Evolutionary conservation across 352 stramenopile genomes (phyloP).

Genomic region (Globisporangium spinosum): DNA sequence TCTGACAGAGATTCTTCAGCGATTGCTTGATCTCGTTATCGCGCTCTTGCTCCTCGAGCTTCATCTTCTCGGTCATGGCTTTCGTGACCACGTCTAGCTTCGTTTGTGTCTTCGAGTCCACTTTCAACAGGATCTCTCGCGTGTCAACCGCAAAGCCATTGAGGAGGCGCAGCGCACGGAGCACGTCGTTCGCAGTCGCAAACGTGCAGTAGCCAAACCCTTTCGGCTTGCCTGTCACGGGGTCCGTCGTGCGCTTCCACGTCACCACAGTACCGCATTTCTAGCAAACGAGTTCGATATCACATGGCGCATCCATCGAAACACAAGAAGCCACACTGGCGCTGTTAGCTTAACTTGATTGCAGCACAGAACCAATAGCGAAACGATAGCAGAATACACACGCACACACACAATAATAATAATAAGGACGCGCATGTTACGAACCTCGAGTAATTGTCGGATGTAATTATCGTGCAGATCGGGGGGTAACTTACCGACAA

Average conservation of each 20-base stretch:
- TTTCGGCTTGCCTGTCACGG: slow-evolving; percentile 38
- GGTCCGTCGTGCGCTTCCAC: slow-evolving; percentile 47
- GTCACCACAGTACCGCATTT: slow-evolving; percentile 38
- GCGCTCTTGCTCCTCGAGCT: slow-evolving; percentile 21
- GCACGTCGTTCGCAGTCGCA: slow-evolving; percentile 25
- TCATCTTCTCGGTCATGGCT: slow-evolving; percentile 24
- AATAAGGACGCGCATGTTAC: neutral
- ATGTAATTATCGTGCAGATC: slow-evolving; percentile 55
- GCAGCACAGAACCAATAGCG: neutral
- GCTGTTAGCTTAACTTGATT: neutral
- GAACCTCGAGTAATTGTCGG: slow-evolving; percentile 44
- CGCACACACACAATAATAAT: neutral
- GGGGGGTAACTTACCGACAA: slow-evolving; percentile 49
- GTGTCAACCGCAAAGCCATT: slow-evolving; percentile 41
- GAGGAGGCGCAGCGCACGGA: slow-evolving; percentile 43
- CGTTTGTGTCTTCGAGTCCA: slow-evolving; percentile 33
- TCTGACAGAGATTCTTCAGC: slow-evolving; percentile 29
- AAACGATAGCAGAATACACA: slow-evolving; percentile 1
- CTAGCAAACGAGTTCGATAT: slow-evolving; percentile 11
- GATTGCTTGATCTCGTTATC: slow-evolving; percentile 24
- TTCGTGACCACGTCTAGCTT: slow-evolving; percentile 30
- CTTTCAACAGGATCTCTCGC: slow-evolving; percentile 40
- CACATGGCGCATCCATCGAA: neutral
- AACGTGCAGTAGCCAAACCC: slow-evolving; percentile 51
- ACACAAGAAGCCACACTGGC: neutral